These are phyloP conservation scores for Tolypocladium inflatum DNA, from an alignment of 2,329 filamentous ascomycete genomes.

Conservation along the genomic window DNA sequence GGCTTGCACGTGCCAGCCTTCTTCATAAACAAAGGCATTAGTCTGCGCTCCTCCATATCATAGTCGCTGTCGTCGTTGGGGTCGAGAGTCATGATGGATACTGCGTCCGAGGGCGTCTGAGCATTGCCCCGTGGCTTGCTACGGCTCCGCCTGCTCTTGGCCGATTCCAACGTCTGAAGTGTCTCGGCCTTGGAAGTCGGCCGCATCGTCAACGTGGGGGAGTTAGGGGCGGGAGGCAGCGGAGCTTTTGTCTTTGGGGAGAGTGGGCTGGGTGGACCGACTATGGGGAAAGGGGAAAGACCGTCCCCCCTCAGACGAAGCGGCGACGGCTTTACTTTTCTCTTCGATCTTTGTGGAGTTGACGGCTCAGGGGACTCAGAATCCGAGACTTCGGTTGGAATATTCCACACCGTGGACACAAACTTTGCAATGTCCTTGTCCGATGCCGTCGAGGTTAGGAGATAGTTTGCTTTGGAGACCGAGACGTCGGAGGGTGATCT, in stretches of 20 bases:
- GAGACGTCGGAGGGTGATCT: constrained; percentile 19
- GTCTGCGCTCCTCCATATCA: constrained; percentile 38
- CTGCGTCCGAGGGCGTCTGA: constrained; percentile 12
- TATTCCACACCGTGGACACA: constrained; percentile 41
- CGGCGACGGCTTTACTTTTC: constrained; percentile 14
- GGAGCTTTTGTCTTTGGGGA: constrained; percentile 5
- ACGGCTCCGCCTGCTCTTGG: constrained; percentile 17
- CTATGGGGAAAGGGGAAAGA: constrained; percentile 20
- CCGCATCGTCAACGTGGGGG: constrained; percentile 3
- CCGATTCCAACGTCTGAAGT: constrained; percentile 17
- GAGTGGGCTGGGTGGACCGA: constrained; percentile 10
- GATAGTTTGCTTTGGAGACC: constrained; percentile 45
- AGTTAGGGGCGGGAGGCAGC: constrained; percentile 1
- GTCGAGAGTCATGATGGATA: constrained; percentile 25
- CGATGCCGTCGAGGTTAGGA: constrained; percentile 45
- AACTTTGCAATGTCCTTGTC: constrained; percentile 44
- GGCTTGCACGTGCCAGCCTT: constrained; percentile 25
- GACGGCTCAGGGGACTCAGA: constrained; percentile 35
- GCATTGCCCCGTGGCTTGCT: constrained; percentile 15
- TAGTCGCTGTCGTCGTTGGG: constrained; percentile 30
- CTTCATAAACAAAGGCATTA: constrained; percentile 40
- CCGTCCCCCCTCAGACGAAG: constrained; percentile 12
- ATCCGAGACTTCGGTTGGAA: constrained; percentile 18
- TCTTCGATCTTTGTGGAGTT: constrained; percentile 9
- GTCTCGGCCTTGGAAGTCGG: constrained; percentile 10